Base-by-base conservation (phyloP, 306 rosid species). In the Begonia peltatifolia region DNA sequence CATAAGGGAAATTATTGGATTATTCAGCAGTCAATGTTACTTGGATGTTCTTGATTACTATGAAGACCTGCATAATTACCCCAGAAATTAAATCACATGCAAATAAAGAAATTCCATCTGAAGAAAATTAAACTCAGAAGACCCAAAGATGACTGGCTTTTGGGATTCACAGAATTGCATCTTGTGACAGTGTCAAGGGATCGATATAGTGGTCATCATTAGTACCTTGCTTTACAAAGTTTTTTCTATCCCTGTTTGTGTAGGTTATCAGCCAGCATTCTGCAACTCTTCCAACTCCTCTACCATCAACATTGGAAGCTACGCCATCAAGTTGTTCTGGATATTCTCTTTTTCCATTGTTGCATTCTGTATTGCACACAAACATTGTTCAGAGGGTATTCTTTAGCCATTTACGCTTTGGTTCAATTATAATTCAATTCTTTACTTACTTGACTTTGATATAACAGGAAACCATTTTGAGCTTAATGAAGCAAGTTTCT, bases 331-430 rank as follows among this genome's bases (percentile, higher is more conserved):
- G 65, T 66, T 30, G 51, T 62, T 56, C 69, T 57, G 72, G 75
- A 54, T 49, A 57, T 60, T 76, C 81, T 60, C 47, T 69, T 60
- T 72, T 63, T 60, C 75, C 81, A 12, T 42, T 62, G 66, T 53
- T 90, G 83, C 65, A 71, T 46, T 36, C 77, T 67, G 59, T 80
- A 69, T 72, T 90, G 74, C 95, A 73, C 77, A 14, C 82, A 62
- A 90, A 90, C 73, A 78, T 85, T 69, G 62, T 52, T 54, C 87
- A 85, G 70, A 79, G 92, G 94, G 97, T 90, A 86, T 61, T 85
- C 35, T 13, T 50, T 63, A 41, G 15, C 63, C 58, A 56, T 23
- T 50, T 64, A 53, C 51, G 36, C 7, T 30, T 30, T 22, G 42
- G 56, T 51, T 38, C 56, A 36, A 47, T 60, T 58, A 64, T 50